phyloP scores from a whole-genome alignment of 805 yeast species.

The Myxozyma geophila region DNA sequence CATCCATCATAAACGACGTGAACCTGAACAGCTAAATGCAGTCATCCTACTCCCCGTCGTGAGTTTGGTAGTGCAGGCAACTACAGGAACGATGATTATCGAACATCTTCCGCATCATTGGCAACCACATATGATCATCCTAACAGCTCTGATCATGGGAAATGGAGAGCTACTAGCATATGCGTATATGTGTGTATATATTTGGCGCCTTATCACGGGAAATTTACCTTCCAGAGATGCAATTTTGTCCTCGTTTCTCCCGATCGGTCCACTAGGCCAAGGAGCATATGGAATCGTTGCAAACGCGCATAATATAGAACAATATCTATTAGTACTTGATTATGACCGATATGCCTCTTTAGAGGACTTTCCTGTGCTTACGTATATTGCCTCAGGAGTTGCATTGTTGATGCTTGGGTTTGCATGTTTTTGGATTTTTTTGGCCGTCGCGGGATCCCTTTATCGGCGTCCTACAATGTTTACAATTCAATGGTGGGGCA shows the following conservation, averaged over 20 bases:
- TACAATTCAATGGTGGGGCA: constrained; percentile 18
- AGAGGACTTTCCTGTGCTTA: not conserved
- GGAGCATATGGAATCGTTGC: constrained; percentile 8
- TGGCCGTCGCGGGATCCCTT: constrained; percentile 6
- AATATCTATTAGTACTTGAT: not conserved
- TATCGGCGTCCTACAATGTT: constrained; percentile 5
- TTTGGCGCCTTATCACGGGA: constrained; percentile 10
- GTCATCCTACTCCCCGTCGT: constrained; percentile 11
- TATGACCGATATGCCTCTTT: not conserved
- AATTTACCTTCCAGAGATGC: constrained; percentile 1
- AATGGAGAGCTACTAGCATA: constrained; percentile 9
- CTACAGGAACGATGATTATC: constrained; percentile 6
- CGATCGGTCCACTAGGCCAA: constrained; percentile 16
- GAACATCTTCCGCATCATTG: constrained; percentile 11
- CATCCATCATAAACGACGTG: not conserved
- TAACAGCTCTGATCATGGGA: constrained; percentile 1
- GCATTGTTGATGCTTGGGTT: constrained; percentile 12
- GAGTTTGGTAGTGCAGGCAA: constrained; percentile 7
- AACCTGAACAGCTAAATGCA: constrained; percentile 1
- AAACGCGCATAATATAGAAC: constrained; percentile 8
- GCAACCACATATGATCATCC: constrained; percentile 19
- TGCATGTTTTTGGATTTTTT: constrained; percentile 12
- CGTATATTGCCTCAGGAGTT: constrained; percentile 3
- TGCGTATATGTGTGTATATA: constrained; percentile 4
- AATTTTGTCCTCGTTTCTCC: constrained; percentile 5